Conservation (phyloP, 768 basidiomycete species). For the Leccinum obscurum region DNA sequence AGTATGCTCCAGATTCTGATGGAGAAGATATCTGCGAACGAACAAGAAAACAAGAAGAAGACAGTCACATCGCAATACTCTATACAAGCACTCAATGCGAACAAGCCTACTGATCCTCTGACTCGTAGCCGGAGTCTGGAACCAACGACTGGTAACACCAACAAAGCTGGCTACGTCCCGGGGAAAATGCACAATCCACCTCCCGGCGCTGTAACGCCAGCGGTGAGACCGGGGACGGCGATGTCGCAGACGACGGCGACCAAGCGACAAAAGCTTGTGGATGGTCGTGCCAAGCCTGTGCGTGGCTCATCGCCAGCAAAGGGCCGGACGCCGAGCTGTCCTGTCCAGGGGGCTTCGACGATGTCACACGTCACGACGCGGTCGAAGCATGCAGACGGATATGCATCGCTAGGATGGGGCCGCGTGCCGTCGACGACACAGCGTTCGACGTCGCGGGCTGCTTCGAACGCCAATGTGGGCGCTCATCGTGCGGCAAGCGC, state of each 20-base stretch:
- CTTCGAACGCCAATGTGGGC: conserved; percentile 10
- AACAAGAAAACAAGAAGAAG: conserved; percentile 79
- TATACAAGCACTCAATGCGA: conserved; percentile 27
- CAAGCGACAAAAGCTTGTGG: conserved; percentile 62
- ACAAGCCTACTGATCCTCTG: conserved; percentile 16
- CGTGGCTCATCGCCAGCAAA: conserved; percentile 29
- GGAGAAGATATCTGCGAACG: conserved; percentile 66
- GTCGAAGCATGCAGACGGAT: conserved; percentile 30
- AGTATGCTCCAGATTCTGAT: conserved; percentile 78
- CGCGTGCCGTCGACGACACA: conserved; percentile 37
- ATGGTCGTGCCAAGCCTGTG: conserved; percentile 30
- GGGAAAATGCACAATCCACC: conserved; percentile 31
- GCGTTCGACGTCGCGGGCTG: conserved; percentile 28
- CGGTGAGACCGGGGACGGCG: conserved; percentile 48
- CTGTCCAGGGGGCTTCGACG: conserved; percentile 1
- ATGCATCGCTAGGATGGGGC: conserved; percentile 33
- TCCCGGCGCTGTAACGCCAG: conserved; percentile 54
- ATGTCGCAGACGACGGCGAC: conserved; percentile 52
- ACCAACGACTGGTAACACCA: conserved; percentile 13
- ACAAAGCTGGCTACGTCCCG: conserved; percentile 28
- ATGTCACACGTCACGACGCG: conserved; percentile 24
- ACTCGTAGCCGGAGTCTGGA: conserved; percentile 33
- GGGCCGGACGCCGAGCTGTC: conserved; percentile 29
- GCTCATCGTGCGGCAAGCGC: conserved; percentile 11
- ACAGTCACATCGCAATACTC: conserved; percentile 38